Percentiles rank a stretch among this genome's conserved stretches.
These are phyloP conservation scores for Oenanthe javanica DNA, from an alignment of 140 eudicot species.

Conservation along the genomic window DNA sequence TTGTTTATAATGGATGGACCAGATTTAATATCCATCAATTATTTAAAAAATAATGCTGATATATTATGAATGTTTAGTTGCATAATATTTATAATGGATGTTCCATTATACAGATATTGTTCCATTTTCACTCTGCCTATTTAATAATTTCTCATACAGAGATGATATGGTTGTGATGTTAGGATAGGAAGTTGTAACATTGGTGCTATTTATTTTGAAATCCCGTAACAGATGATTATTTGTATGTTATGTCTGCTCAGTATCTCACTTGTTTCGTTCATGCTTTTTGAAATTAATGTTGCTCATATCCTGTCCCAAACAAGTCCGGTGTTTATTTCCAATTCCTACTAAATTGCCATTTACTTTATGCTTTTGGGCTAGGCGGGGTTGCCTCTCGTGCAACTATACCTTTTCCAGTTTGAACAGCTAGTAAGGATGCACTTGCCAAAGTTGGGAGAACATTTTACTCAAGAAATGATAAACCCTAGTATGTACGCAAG, in stretches of 20 bases:
- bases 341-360: not conserved
- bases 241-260: not conserved
- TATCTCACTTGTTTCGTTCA: not conserved
- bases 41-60: not conserved
- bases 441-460: slow-evolving; percentile 83
- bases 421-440: slow-evolving; percentile 71
- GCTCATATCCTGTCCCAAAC: not conserved
- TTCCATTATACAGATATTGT: no score
- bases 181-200: not conserved
- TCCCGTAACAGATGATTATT: not conserved
- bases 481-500: slow-evolving; percentile 97
- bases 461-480: slow-evolving; percentile 73
- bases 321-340: not conserved
- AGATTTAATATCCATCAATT: not conserved
- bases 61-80: not conserved
- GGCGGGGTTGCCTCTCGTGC: slow-evolving; percentile 90
- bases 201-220: not conserved
- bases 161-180: no score
- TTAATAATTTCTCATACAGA: no score
- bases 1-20: not conserved
- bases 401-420: slow-evolving; percentile 84
- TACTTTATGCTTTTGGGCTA: slow-evolving; percentile 23
- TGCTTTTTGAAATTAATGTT: not conserved
- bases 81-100: not conserved
- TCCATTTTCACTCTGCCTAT: no score